phyloP scores from a whole-genome alignment of 139 green algal genomes.

The Closterium sp. region DNA sequence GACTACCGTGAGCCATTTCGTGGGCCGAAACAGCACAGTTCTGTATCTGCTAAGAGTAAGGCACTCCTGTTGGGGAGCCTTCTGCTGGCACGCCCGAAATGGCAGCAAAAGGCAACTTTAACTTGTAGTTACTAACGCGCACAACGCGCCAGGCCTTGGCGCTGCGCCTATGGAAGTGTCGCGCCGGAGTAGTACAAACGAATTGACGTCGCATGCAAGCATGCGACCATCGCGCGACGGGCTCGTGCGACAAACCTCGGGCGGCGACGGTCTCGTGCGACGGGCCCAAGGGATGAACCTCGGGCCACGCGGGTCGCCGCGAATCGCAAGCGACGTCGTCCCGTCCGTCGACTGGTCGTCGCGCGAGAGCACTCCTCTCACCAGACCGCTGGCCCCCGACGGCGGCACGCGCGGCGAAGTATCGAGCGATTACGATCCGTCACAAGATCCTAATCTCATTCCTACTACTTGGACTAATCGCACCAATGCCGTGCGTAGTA shows the following conservation, averaged over 20 bases:
- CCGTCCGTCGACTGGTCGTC: not conserved
- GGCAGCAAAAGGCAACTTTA: not conserved
- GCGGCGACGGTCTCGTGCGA: not conserved
- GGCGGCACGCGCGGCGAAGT: too few relatives aligned
- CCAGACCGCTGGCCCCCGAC: not conserved
- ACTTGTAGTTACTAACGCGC: not conserved
- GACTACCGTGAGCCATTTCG: too few relatives aligned
- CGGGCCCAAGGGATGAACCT: not conserved
- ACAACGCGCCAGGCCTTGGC: too few relatives aligned
- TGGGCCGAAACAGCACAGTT: too few relatives aligned
- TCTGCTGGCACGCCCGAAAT: not conserved
- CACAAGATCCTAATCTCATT: not conserved
- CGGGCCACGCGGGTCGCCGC: too few relatives aligned
- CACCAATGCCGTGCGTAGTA: not conserved
- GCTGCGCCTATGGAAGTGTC: not conserved
- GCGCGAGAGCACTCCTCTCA: not conserved
- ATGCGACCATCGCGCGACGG: not conserved
- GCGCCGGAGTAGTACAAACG: not conserved
- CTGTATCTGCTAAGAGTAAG: too few relatives aligned
- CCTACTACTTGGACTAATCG: not conserved
- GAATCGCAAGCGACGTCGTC: not conserved
- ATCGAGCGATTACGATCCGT: not conserved
- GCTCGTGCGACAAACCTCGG: not conserved
- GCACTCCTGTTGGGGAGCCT: too few relatives aligned
- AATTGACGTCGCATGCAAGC: not conserved